A percentile compares a stretch with the other conserved stretches of the same genome.
These are phyloP conservation scores for Claviceps pazoutovae DNA, from an alignment of 2,329 filamentous ascomycete genomes.

Conservation along the genomic window DNA sequence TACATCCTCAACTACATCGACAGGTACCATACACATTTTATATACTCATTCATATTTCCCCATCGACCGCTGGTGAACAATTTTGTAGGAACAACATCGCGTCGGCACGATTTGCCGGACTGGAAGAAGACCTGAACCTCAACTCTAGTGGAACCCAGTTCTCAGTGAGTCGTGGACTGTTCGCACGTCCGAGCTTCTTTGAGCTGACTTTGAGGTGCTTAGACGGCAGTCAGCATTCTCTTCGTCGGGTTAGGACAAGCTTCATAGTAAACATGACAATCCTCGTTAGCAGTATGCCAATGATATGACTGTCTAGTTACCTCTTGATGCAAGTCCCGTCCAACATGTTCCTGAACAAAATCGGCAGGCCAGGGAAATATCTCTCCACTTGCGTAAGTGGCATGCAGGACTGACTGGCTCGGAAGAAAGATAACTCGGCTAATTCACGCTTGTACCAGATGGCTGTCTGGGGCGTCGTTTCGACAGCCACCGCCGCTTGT, in stretches of 20 bases:
- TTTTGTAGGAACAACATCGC: conserved; percentile 24
- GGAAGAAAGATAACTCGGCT: not conserved
- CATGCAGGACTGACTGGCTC: not conserved
- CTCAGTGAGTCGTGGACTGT: conserved; percentile 2
- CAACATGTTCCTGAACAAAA: conserved; percentile 37
- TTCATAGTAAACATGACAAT: not conserved
- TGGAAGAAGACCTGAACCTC: conserved; percentile 39
- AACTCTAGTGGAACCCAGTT: conserved; percentile 11
- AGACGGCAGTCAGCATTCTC: conserved; percentile 35
- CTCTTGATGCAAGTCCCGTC: conserved; percentile 38
- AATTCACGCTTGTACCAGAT: not conserved
- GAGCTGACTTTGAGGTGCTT: not conserved
- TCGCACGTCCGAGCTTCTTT: too few species aligned
- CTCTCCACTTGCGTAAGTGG: conserved; percentile 26
- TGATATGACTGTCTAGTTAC: conserved; percentile 19
- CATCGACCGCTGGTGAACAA: not conserved
- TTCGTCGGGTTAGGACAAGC: conserved; percentile 31
- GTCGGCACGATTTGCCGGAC: conserved; percentile 12
- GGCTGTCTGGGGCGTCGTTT: conserved; percentile 7
- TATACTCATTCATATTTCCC: not conserved
- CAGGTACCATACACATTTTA: conserved; percentile 1
- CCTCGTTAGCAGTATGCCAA: not conserved
- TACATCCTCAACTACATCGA: conserved; percentile 48
- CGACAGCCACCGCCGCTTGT: conserved; percentile 25
- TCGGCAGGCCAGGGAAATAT: conserved; percentile 33